phyloP scores from a whole-genome alignment of 108 stramenopile genomes.

The Cyclotella baltica region DNA sequence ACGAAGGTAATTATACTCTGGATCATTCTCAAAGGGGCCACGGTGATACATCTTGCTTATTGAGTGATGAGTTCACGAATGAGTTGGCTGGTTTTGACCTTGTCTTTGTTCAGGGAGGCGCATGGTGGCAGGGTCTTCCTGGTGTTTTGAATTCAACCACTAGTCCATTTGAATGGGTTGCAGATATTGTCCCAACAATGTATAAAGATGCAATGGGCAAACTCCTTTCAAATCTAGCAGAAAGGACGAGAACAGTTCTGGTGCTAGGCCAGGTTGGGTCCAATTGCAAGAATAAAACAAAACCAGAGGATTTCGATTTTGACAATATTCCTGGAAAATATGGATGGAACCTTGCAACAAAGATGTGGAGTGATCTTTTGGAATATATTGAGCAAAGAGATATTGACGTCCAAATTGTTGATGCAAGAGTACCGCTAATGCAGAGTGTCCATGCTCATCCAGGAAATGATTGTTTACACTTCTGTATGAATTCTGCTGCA shows the following conservation, averaged over 20 bases:
- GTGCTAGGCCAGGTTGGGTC: conserved; percentile 23
- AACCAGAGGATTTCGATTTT: background rate
- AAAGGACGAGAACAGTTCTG: conserved; percentile 19
- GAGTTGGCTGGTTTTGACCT: conserved; percentile 17
- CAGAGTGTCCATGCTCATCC: conserved; percentile 41
- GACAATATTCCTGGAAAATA: background rate
- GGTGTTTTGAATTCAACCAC: conserved; percentile 7
- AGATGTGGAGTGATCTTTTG: conserved; percentile 4
- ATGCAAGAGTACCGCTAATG: conserved; percentile 28
- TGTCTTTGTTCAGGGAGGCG: conserved; percentile 21
- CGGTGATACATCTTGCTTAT: conserved; percentile 16
- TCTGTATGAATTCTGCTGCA: conserved; percentile 37
- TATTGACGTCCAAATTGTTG: conserved; percentile 16
- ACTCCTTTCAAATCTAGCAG: conserved; percentile 25
- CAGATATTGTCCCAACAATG: conserved; percentile 8
- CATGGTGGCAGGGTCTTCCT: conserved; percentile 2
- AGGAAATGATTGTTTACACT: conserved; percentile 20
- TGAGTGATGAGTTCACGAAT: background rate
- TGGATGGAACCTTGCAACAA: conserved; percentile 5
- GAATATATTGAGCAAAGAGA: background rate
- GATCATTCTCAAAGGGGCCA: conserved; percentile 5
- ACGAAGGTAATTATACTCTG: conserved; percentile 21
- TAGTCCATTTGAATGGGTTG: conserved; percentile 21
- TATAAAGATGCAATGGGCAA: conserved; percentile 25
- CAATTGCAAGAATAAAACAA: background rate